A percentile compares a stretch with the other conserved stretches of the same genome.
Conservation (phyloP, 2,329 filamentous ascomycete genomes). For the Claviceps arundinis region DNA sequence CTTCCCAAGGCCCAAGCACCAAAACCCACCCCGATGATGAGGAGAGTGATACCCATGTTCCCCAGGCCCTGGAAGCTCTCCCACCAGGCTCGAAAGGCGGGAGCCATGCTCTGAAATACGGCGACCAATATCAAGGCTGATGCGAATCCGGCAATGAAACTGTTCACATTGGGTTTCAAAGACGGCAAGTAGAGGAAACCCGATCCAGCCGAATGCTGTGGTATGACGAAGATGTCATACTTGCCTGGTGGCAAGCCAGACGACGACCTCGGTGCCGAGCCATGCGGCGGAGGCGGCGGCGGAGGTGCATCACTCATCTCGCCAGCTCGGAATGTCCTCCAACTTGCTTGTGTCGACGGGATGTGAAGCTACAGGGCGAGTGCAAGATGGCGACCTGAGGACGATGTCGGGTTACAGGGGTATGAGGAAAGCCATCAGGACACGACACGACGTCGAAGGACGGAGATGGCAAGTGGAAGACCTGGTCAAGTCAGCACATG, state of each 20-base stretch:
- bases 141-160: conserved; percentile 77
- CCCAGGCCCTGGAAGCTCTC: conserved; percentile 56
- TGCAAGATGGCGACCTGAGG: not conserved
- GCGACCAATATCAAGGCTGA: conserved; percentile 60
- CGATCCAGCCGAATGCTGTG: conserved; percentile 74
- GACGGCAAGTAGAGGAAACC: conserved; percentile 95
- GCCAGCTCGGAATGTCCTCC: not conserved
- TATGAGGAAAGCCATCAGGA: conserved; percentile 18
- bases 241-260: conserved; percentile 70
- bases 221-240: conserved; percentile 96
- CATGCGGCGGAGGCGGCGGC: conserved; percentile 77
- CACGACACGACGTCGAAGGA: not conserved
- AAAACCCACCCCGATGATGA: conserved; percentile 61
- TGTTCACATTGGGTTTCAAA: conserved; percentile 71
- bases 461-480: conserved; percentile 2
- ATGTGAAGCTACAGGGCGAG: not conserved
- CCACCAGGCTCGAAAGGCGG: conserved; percentile 63
- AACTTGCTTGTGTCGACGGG: not conserved
- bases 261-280: conserved; percentile 57
- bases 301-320: conserved; percentile 47
- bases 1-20: conserved; percentile 55
- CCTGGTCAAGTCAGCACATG: conserved; percentile 4
- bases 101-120: conserved; percentile 60
- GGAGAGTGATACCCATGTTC: conserved; percentile 56
- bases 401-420: conserved; percentile 11